Evolutionary conservation across 129 eudicot genomes (phyloP).

Genomic region (Sambucus nigra): DNA sequence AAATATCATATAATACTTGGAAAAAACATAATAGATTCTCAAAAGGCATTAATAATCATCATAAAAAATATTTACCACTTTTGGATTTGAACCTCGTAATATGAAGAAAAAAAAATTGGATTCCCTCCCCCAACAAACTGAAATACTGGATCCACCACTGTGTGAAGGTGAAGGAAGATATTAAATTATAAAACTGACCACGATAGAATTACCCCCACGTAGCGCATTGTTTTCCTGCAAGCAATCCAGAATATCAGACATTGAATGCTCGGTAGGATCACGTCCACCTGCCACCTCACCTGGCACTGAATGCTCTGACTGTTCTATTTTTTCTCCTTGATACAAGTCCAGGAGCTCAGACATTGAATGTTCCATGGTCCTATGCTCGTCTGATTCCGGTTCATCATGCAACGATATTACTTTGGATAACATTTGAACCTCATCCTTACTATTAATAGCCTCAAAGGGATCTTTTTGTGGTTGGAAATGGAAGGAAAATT

Average conservation of each 20-base stretch:
- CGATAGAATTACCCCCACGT: slow-evolving; percentile 19
- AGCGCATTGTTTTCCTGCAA: slow-evolving; percentile 29
- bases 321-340: slow-evolving; percentile 27
- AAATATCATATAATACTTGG: no score
- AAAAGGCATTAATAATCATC: no score
- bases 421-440: slow-evolving; percentile 15
- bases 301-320: slow-evolving; percentile 18
- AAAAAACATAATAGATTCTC: no score
- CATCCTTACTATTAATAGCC: slow-evolving; percentile 17
- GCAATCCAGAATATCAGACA: slow-evolving; percentile 49
- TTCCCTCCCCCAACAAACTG: no score
- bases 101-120: no score
- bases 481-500: slow-evolving; percentile 27
- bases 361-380: slow-evolving; percentile 8
- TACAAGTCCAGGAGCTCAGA: slow-evolving; percentile 22
- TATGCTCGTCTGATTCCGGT: slow-evolving; percentile 12
- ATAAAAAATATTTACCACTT: no score
- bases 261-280: slow-evolving; percentile 25
- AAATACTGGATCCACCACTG: no score
- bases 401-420: slow-evolving; percentile 21
- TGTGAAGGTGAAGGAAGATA: slow-evolving; percentile 2
- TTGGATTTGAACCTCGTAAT: no score
- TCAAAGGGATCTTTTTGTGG: slow-evolving; percentile 11
- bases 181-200: slow-evolving; percentile 24
- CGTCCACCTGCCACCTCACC: slow-evolving; percentile 19